A percentile compares a stretch with the other conserved stretches of the same genome.
These are phyloP conservation scores for Zygotorulaspora mrakii DNA, from an alignment of 1,139 yeast species.

Conservation along the genomic window DNA sequence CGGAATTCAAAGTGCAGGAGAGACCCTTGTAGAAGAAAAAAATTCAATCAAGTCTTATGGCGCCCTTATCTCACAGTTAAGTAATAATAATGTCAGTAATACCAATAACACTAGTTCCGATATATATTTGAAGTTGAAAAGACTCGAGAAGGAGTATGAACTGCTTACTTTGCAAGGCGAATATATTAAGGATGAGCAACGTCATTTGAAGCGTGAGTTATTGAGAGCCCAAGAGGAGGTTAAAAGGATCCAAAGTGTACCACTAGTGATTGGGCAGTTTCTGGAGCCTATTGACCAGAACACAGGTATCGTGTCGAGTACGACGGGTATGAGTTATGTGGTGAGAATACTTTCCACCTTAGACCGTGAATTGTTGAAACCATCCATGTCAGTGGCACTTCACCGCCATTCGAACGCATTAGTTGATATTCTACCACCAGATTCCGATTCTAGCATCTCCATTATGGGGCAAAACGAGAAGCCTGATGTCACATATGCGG, in stretches of 20 bases:
- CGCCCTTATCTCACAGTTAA: constrained; percentile 29
- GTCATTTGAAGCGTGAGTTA: constrained; percentile 89
- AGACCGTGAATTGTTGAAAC: constrained; percentile 90
- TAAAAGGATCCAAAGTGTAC: constrained; percentile 94
- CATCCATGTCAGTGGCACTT: constrained; percentile 92
- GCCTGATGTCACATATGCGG: constrained; percentile 78
- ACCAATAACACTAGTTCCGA: constrained; percentile 46
- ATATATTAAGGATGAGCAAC: constrained; percentile 95
- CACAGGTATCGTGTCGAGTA: constrained; percentile 93
- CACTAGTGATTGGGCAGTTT: constrained; percentile 96
- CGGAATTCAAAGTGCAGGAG: constrained; percentile 44
- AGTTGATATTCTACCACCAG: constrained; percentile 96
- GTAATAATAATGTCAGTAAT: constrained; percentile 17
- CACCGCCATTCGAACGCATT: constrained; percentile 98
- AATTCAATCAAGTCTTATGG: constrained; percentile 32
- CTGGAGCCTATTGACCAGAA: constrained; percentile 96
- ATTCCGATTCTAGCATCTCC: constrained; percentile 94
- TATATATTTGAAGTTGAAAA: constrained; percentile 78
- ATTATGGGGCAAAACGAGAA: constrained; percentile 92
- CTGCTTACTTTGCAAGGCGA: constrained; percentile 85
- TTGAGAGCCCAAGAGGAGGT: constrained; percentile 98
- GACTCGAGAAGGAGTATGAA: constrained; percentile 84
- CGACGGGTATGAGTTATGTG: constrained; percentile 96
- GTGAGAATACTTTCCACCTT: constrained; percentile 91
- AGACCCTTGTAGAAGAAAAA: constrained; percentile 22